Percentiles rank a stretch among this genome's conserved stretches.
Conservation (phyloP, 768 basidiomycete genomes). For the Cystoderma amianthinum region DNA sequence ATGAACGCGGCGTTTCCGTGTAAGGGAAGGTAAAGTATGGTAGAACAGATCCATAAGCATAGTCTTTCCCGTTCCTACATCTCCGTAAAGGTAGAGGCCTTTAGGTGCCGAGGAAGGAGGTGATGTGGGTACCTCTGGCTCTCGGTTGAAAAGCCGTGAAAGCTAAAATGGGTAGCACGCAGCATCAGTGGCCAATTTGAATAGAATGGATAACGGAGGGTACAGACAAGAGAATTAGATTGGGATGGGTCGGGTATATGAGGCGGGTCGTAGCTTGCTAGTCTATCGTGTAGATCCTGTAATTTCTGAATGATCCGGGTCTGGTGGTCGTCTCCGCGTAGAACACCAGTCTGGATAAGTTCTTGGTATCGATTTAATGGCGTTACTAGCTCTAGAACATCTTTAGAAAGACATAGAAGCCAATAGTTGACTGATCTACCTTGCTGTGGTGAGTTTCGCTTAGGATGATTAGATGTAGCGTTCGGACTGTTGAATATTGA, state of each 20-base stretch:
- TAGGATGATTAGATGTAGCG: not conserved
- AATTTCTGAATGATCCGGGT: constrained; percentile 77
- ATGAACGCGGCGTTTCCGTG: constrained; percentile 82
- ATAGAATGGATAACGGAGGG: constrained; percentile 3
- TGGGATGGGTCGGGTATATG: constrained; percentile 37
- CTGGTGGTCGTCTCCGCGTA: constrained; percentile 81
- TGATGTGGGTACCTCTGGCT: constrained; percentile 23
- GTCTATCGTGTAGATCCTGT: constrained; percentile 69
- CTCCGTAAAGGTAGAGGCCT: constrained; percentile 92
- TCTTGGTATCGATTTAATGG: constrained; percentile 39
- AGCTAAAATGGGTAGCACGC: constrained; percentile 31
- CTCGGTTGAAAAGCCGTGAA: constrained; percentile 37
- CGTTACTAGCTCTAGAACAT: constrained; percentile 22
- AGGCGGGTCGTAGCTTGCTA: constrained; percentile 68
- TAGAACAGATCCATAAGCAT: constrained; percentile 99
- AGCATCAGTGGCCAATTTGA: constrained; percentile 9
- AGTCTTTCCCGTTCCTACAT: constrained; percentile 95
- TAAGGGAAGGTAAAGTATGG: constrained; percentile 68
- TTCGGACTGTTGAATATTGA: not conserved
- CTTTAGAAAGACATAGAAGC: constrained; percentile 2
- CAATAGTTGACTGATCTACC: constrained; percentile 12
- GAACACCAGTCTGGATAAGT: constrained; percentile 35
- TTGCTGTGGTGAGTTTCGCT: constrained; percentile 4
- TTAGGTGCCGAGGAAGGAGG: constrained; percentile 60
- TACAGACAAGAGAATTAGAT: constrained; percentile 32